phyloP scores from a whole-genome alignment of 2,329 filamentous ascomycete genomes.

The Cylindrodendrum hubeiense region DNA sequence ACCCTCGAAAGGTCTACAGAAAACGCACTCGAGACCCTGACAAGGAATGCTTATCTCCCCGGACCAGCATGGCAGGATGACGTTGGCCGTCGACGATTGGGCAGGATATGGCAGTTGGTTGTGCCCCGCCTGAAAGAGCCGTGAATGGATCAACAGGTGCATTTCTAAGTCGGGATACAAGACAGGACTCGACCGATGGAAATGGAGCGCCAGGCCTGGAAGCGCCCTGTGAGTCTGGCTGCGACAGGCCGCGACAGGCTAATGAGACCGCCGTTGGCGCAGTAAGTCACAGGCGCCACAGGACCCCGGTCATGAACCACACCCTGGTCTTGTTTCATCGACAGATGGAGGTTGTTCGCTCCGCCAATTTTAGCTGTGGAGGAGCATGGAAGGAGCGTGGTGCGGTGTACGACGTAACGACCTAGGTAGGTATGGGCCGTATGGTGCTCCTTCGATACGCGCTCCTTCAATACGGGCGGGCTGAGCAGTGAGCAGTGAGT shows the following conservation, averaged over 20 bases:
- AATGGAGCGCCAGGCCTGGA: conserved; percentile 3
- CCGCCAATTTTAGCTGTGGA: conserved; percentile 24
- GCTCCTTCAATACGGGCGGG: background rate
- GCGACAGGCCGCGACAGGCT: conserved; percentile 13
- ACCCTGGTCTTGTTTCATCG: conserved; percentile 28
- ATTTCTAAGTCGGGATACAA: background rate
- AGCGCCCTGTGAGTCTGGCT: conserved; percentile 19
- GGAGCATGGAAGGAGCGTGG: conserved; percentile 14
- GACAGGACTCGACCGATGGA: background rate
- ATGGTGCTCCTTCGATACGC: background rate
- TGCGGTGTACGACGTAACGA: conserved; percentile 10
- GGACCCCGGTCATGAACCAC: conserved; percentile 22
- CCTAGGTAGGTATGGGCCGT: background rate
- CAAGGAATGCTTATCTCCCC: background rate
- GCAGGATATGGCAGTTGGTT: background rate
- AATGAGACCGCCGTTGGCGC: conserved; percentile 31
- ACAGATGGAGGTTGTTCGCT: conserved; percentile 22
- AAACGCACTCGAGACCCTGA: background rate
- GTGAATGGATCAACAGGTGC: background rate
- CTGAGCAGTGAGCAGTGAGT: no score
- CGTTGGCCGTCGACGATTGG: background rate
- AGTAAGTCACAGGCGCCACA: conserved; percentile 31
- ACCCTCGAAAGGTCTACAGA: background rate
- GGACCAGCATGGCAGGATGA: background rate
- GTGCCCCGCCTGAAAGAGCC: background rate